A percentile compares a stretch with the other conserved stretches of the same genome.
phyloP scores from a whole-genome alignment of 2,329 filamentous ascomycete species.

The Cyclaneusma minus region DNA sequence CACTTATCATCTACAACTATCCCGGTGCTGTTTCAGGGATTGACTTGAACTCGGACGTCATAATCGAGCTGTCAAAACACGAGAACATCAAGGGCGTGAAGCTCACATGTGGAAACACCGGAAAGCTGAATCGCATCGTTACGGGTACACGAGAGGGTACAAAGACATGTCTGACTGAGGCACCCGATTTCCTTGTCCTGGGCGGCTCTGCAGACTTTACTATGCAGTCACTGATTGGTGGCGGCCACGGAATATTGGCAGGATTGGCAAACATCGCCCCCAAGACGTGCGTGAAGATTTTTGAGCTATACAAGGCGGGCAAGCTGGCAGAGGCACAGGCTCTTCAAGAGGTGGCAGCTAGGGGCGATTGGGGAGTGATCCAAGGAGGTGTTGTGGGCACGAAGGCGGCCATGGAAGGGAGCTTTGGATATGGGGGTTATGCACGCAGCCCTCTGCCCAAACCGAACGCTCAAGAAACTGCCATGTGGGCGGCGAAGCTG shows the following conservation, averaged over 20 bases:
- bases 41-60: constrained; percentile 78
- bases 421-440: constrained; percentile 48
- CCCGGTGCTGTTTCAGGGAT: constrained; percentile 75
- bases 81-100: constrained; percentile 79
- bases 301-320: constrained; percentile 44
- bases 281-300: constrained; percentile 44
- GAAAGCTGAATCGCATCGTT: constrained; percentile 40
- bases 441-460: constrained; percentile 32
- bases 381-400: constrained; percentile 54
- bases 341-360: constrained; percentile 47
- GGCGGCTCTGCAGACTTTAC: constrained; percentile 64
- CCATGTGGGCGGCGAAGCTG: constrained; percentile 39
- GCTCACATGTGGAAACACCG: constrained; percentile 75
- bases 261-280: constrained; percentile 59
- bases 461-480: constrained; percentile 31
- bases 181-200: constrained; percentile 47
- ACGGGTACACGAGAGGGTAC: constrained; percentile 32
- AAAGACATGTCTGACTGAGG: neutral
- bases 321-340: constrained; percentile 41
- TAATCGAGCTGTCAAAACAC: constrained; percentile 66
- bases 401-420: constrained; percentile 46
- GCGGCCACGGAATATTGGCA: constrained; percentile 56
- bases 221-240: constrained; percentile 52
- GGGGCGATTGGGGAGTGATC: constrained; percentile 55
- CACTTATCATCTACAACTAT: constrained; percentile 84